phyloP scores from a whole-genome alignment of 805 yeast genomes.

The Diddensiella caesifluorescens region DNA sequence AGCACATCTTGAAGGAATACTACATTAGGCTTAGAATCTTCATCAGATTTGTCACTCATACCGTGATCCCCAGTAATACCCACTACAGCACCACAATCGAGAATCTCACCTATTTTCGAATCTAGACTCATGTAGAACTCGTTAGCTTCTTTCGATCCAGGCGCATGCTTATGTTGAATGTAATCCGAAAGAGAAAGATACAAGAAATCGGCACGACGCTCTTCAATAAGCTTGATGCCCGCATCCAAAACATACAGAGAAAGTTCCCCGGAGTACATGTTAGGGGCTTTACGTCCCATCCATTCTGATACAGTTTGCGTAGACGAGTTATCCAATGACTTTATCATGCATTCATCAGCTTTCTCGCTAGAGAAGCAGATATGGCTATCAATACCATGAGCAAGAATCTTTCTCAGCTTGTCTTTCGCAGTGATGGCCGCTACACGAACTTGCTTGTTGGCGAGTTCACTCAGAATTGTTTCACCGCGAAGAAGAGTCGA shows the following conservation, averaged over 20 bases:
- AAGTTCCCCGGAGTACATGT: constrained; percentile 9
- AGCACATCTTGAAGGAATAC: constrained; percentile 8
- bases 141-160: constrained; percentile 9
- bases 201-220: constrained; percentile 4
- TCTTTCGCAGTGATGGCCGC: constrained; percentile 11
- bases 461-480: constrained; percentile 6
- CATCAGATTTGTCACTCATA: constrained; percentile 10
- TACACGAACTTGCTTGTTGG: constrained; percentile 1
- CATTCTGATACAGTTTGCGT: constrained; percentile 4
- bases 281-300: constrained; percentile 3
- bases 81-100: constrained; percentile 6
- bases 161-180: constrained; percentile 12
- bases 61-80: constrained; percentile 14
- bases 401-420: constrained; percentile 6
- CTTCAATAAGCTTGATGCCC: constrained; percentile 7
- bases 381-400: constrained; percentile 4
- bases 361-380: constrained; percentile 9
- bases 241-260: constrained; percentile 9
- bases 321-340: constrained; percentile 1
- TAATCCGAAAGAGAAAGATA: constrained; percentile 10
- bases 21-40: constrained; percentile 9
- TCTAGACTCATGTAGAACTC: constrained; percentile 7
- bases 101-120: constrained; percentile 6
- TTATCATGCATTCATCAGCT: constrained; percentile 6
- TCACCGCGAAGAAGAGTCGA: constrained; percentile 3